A percentile compares a stretch with the other conserved stretches of the same genome.
These are phyloP conservation scores for Bruguiera sexangula DNA, from an alignment of 345 rosid genomes.

Conservation along the genomic window DNA sequence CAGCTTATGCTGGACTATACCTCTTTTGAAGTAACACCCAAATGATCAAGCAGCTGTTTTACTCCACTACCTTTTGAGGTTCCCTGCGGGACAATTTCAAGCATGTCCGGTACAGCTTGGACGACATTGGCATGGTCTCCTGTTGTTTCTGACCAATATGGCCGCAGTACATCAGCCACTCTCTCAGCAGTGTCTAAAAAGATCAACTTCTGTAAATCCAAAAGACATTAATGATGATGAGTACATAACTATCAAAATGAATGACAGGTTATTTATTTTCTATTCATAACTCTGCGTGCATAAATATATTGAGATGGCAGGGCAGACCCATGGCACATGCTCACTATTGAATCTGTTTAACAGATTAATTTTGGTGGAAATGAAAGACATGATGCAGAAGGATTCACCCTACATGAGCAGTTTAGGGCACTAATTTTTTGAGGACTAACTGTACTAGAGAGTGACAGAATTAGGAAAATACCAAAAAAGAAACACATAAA, in stretches of 20 bases:
- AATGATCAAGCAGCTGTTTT: conserved; percentile 67
- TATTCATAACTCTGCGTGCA: too few relatives aligned
- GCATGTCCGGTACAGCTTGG: conserved; percentile 84
- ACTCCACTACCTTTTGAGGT: conserved; percentile 90
- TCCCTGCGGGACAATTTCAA: conserved; percentile 78
- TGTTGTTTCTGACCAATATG: conserved; percentile 85
- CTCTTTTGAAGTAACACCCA: conserved; percentile 66
- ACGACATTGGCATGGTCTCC: conserved; percentile 57
- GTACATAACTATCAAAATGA: neutral
- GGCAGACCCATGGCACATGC: neutral
- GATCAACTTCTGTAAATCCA: conserved; percentile 59
- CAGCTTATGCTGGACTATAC: conserved; percentile 29
- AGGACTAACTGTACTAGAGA: neutral
- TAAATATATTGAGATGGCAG: too few relatives aligned
- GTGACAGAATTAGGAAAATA: neutral
- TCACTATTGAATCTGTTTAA: neutral
- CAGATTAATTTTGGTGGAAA: neutral
- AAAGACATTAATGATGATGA: conserved; percentile 2
- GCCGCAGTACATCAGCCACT: conserved; percentile 57
- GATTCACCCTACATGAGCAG: neutral
- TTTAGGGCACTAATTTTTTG: neutral
- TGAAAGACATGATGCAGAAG: neutral
- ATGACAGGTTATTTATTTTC: too few relatives aligned
- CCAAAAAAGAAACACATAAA: too few relatives aligned
- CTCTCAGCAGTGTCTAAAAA: conserved; percentile 74